These are phyloP conservation scores for Actinidia chinensis DNA, from an alignment of 179 eudicot species.

Conservation along the genomic window DNA sequence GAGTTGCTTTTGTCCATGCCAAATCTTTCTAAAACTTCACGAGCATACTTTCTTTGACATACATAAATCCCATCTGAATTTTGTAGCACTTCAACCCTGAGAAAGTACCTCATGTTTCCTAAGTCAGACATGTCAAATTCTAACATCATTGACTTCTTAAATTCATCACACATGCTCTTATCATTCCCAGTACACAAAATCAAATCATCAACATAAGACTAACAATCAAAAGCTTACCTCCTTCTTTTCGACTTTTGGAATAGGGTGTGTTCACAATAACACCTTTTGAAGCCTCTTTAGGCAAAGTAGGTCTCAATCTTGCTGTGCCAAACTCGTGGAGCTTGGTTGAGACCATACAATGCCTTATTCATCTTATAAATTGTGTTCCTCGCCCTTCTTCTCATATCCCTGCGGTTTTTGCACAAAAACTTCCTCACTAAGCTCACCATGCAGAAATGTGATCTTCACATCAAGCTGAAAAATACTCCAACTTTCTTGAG, in stretches of 20 bases:
- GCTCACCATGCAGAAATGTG: no score
- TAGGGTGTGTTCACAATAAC: background rate
- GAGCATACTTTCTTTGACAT: background rate
- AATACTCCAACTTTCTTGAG: no score
- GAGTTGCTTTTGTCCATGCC: background rate
- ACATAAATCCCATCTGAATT: background rate
- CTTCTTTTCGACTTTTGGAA: background rate
- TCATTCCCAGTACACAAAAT: background rate
- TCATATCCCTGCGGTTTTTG: background rate
- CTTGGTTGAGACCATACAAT: background rate
- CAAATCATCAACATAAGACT: background rate
- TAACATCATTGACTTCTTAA: background rate
- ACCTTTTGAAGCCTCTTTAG: background rate
- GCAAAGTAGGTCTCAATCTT: background rate
- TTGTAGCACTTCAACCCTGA: background rate
- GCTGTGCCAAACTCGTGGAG: background rate
- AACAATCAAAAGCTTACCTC: no score
- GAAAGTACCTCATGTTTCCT: constrained; percentile 1
- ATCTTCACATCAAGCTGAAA: background rate
- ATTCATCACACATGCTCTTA: background rate
- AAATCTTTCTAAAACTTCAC: background rate
- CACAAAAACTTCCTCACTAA: background rate
- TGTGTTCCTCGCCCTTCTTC: background rate
- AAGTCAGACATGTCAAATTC: constrained; percentile 6
- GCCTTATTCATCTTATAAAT: no score